phyloP scores from a whole-genome alignment of 2,329 filamentous ascomycete genomes.

The Samsoniella hepiali region DNA sequence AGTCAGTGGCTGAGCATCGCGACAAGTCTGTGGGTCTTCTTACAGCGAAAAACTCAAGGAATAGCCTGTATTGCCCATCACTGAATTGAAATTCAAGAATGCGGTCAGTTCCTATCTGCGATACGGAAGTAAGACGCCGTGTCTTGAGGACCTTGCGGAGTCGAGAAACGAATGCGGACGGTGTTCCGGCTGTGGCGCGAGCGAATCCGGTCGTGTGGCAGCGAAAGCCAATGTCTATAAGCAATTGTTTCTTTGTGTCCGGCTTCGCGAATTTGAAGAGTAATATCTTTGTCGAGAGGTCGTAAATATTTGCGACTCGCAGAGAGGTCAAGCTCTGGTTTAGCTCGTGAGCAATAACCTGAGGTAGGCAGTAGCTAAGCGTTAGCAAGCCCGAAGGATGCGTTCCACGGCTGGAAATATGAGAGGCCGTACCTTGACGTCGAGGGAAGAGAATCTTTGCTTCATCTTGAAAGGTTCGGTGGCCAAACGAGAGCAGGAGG shows the following conservation, averaged over 20 bases:
- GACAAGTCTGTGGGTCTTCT: background rate
- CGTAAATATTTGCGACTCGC: conserved; percentile 90
- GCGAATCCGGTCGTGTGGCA: conserved; percentile 91
- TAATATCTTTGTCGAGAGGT: conserved; percentile 92
- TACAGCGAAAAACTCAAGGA: conserved; percentile 88
- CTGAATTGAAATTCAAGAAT: conserved; percentile 92
- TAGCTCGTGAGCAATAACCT: conserved; percentile 95
- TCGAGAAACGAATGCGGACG: conserved; percentile 79
- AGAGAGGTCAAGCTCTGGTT: conserved; percentile 70
- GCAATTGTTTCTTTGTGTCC: conserved; percentile 80
- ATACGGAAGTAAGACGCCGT: conserved; percentile 73
- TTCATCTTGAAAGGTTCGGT: conserved; percentile 55
- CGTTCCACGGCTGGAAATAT: background rate
- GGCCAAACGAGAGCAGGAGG: background rate
- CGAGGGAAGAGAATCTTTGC: conserved; percentile 75
- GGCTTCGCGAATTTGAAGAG: conserved; percentile 93
- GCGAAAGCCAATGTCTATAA: conserved; percentile 93
- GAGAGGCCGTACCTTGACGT: conserved; percentile 58
- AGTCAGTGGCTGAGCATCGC: conserved; percentile 14
- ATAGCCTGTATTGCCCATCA: conserved; percentile 83
- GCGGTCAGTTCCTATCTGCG: conserved; percentile 87
- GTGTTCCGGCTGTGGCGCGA: conserved; percentile 77
- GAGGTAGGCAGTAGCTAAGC: conserved; percentile 9
- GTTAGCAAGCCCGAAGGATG: background rate
- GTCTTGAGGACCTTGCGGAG: conserved; percentile 88